A percentile compares a stretch with the other conserved stretches of the same genome.
Conservation (phyloP, 768 basidiomycete species). For the Rhodotorula babjevae region DNA sequence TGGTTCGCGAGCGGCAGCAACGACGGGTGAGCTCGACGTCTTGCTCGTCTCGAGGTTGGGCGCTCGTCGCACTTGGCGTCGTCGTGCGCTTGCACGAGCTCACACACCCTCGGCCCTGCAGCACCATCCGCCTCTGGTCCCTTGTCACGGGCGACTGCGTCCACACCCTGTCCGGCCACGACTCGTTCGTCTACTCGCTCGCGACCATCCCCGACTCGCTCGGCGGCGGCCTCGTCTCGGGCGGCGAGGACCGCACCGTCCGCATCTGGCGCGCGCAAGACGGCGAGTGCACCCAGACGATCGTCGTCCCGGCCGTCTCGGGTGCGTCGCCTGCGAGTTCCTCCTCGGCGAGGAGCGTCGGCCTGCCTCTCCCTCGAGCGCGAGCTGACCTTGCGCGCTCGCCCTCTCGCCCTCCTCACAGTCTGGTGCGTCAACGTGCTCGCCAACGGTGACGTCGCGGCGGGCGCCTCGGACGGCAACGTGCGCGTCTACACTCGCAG, state of each 20-base stretch:
- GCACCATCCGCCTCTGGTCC: conserved; percentile 89
- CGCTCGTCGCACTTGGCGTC: not conserved
- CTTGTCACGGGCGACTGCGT: conserved; percentile 59
- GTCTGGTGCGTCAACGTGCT: conserved; percentile 87
- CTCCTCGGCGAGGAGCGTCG: not conserved
- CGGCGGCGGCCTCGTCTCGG: conserved; percentile 72
- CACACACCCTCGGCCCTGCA: conserved; percentile 43
- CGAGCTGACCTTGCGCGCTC: not conserved
- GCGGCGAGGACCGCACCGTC: conserved; percentile 88
- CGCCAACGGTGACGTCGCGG: conserved; percentile 87
- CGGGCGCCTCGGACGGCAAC: conserved; percentile 79
- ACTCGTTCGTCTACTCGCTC: conserved; percentile 91
- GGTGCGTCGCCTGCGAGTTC: conserved; percentile 10
- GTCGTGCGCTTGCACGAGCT: too few species aligned
- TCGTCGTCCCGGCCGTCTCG: conserved; percentile 89
- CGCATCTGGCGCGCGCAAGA: conserved; percentile 78
- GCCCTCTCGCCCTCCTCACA: not conserved
- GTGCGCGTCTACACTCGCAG: conserved; percentile 73
- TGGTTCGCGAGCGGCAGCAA: conserved; percentile 95
- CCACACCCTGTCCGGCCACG: conserved; percentile 83
- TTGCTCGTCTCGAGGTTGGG: not conserved
- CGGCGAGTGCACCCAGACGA: conserved; percentile 79
- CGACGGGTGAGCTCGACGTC: conserved; percentile 61
- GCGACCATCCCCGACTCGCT: conserved; percentile 63
- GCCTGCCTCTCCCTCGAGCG: not conserved